Percentiles rank a stretch among this genome's conserved stretches.
Conservation (phyloP, 495 filamentous ascomycete genomes). For the Cryomyces minteri region DNA sequence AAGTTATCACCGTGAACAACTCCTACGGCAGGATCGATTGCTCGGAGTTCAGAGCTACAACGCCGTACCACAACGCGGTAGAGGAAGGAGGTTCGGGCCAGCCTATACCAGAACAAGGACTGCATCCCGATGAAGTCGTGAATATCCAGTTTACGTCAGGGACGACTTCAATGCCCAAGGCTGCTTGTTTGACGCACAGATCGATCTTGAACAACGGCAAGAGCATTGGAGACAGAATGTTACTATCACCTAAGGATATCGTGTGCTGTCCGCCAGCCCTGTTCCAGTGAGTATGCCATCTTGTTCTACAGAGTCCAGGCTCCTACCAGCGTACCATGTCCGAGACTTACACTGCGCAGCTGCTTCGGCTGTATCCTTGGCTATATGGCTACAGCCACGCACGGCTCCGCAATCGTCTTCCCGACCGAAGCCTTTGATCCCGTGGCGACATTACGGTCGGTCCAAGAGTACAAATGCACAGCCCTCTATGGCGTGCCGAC, state of each 20-base stretch:
- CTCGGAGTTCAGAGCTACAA: conserved; percentile 26
- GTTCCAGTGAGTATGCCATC: conserved; percentile 36
- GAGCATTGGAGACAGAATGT: conserved; percentile 69
- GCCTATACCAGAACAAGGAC: conserved; percentile 22
- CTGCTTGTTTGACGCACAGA: conserved; percentile 69
- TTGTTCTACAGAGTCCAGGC: neutral
- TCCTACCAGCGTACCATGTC: neutral
- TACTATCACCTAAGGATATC: conserved; percentile 48
- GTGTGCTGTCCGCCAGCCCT: conserved; percentile 77
- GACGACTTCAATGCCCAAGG: conserved; percentile 80
- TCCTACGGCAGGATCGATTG: conserved; percentile 38
- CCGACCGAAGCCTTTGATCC: conserved; percentile 80
- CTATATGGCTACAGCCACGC: conserved; percentile 86
- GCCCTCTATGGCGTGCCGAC: conserved; percentile 88
- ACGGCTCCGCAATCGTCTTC: conserved; percentile 66
- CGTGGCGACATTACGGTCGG: conserved; percentile 43
- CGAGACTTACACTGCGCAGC: conserved; percentile 3
- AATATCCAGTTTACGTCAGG: conserved; percentile 98
- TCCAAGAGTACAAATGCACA: conserved; percentile 59
- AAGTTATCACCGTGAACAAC: conserved; percentile 70
- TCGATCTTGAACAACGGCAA: conserved; percentile 82
- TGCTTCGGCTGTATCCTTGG: conserved; percentile 87
- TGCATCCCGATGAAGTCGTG: conserved; percentile 53
- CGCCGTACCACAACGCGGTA: conserved; percentile 35
- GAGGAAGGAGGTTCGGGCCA: conserved; percentile 22